phyloP scores from a whole-genome alignment of 1,284 basidiomycete genomes.

The Moniliophthora roreri region DNA sequence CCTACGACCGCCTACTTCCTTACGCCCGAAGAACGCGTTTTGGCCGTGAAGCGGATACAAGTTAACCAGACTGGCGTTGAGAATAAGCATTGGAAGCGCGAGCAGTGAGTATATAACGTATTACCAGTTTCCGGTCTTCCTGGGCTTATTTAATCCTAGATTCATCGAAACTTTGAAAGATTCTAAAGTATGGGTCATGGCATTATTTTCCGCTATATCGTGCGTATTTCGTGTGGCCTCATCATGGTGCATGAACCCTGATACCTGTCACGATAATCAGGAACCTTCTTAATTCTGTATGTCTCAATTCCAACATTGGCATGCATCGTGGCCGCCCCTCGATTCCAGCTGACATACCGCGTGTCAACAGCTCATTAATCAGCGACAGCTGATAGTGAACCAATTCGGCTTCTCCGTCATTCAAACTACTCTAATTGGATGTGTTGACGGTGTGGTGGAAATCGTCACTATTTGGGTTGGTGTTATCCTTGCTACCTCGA shows the following conservation, averaged over 20 bases:
- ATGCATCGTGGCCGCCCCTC: not conserved
- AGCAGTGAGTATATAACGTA: slow-evolving; percentile 74
- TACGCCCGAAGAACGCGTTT: slow-evolving; percentile 62
- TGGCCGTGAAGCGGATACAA: slow-evolving; percentile 66
- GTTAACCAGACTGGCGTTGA: slow-evolving; percentile 74
- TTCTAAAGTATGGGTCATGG: slow-evolving; percentile 16
- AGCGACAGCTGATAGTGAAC: slow-evolving; percentile 71
- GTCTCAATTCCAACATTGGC: not conserved
- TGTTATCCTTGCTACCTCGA: slow-evolving; percentile 53
- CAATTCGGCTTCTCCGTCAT: slow-evolving; percentile 71
- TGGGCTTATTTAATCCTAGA: slow-evolving; percentile 13
- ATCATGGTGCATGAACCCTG: not conserved
- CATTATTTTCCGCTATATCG: slow-evolving; percentile 11
- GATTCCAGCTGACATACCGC: slow-evolving; percentile 43
- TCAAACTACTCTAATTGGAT: slow-evolving; percentile 76
- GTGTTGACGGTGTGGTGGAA: slow-evolving; percentile 73
- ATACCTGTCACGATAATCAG: slow-evolving; percentile 28
- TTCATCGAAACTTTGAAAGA: slow-evolving; percentile 14
- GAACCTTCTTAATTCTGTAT: slow-evolving; percentile 50
- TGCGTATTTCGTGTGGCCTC: slow-evolving; percentile 1
- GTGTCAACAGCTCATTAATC: slow-evolving; percentile 69
- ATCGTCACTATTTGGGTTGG: slow-evolving; percentile 65
- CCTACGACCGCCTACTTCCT: slow-evolving; percentile 73
- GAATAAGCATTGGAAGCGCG: slow-evolving; percentile 76
- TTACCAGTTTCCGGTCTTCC: no score